phyloP scores from a whole-genome alignment of 1,139 yeast genomes.

The Kodamaea plutei region DNA sequence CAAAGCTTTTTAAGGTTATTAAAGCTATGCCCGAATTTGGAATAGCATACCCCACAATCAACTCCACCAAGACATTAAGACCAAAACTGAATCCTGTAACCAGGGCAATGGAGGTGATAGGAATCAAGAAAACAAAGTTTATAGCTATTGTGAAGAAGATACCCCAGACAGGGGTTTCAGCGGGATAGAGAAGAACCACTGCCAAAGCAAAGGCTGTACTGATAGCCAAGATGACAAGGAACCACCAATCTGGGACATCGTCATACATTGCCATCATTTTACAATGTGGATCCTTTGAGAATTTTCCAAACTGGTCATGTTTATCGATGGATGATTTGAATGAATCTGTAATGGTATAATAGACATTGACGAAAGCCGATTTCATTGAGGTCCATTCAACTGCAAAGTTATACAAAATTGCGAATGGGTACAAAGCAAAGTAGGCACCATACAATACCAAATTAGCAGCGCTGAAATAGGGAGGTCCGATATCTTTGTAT shows the following conservation, averaged over 20 bases:
- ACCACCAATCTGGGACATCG: slow-evolving; percentile 67
- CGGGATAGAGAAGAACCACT: slow-evolving; percentile 43
- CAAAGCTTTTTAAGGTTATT: slow-evolving; percentile 55
- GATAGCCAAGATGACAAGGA: slow-evolving; percentile 40
- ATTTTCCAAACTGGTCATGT: slow-evolving; percentile 14
- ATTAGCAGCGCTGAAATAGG: slow-evolving; percentile 55
- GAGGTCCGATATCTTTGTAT: slow-evolving; percentile 48
- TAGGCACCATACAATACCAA: slow-evolving; percentile 52
- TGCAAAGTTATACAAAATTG: slow-evolving; percentile 43
- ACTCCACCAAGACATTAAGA: slow-evolving; percentile 55
- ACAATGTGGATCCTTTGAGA: slow-evolving; percentile 49
- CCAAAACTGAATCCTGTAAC: slow-evolving; percentile 52
- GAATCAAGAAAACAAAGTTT: slow-evolving; percentile 53
- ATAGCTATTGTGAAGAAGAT: slow-evolving; percentile 54
- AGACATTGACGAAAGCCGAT: slow-evolving; percentile 35
- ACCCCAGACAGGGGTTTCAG: slow-evolving; percentile 55
- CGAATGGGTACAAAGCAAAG: slow-evolving; percentile 56
- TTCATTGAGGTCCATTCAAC: slow-evolving; percentile 47
- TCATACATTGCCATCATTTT: slow-evolving; percentile 51
- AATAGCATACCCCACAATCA: slow-evolving; percentile 58
- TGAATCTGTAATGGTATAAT: slow-evolving; percentile 27
- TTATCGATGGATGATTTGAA: slow-evolving; percentile 16
- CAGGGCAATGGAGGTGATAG: slow-evolving; percentile 44
- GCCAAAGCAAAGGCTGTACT: slow-evolving; percentile 49
- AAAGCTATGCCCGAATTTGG: slow-evolving; percentile 63